Evolutionary conservation across 169 alveolate species (phyloP), one percentile per base, ranked within the genome.

Genomic region (Eimeria maxima): DNA sequence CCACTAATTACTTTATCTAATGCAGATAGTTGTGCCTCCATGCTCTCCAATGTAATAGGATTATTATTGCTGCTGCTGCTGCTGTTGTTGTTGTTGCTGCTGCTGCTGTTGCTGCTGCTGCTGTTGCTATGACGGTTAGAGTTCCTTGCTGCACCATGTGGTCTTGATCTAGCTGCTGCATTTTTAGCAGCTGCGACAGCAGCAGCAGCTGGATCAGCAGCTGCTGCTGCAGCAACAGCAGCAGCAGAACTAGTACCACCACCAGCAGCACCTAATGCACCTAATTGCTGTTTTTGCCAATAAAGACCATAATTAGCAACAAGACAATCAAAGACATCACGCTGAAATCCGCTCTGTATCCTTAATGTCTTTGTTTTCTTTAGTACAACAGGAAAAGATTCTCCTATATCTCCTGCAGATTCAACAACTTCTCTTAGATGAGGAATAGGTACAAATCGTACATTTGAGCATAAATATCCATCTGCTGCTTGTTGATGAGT

Each of bases 401-500:
- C 90, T 20, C 90, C 90, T 22, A 81, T 53, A n/a, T 81, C 90
- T 50, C 73, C 90, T 6, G 67, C 90, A 14, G 90, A 24, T 53
- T 81, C 90, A 6, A 81, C 90, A 6, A 81, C 73, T 63, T 81
- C 90, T 14, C 90, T 38, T 24, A 81, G 47, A 53, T 81, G 90
- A 7, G 90, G 90, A 4, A 50, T 24, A 45, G 47, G 27, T 33
- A 81, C 27, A 8, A 81, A 8, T 20, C 90, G 90, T 24, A 81
- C 90, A 81, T 47, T 53, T 24, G 90, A 81, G 73, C 90, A 81
- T 7, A 50, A 4, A 63, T 81, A 81, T 16, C 90, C 90, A 38
- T 81, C 90, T 69, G 80, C 45, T 10, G 24, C 47, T 13, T 57
- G 67, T 24, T 57, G 67, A 16, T 13, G 67, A 24, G n/a, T 57